phyloP scores from a whole-genome alignment of 257 asterid species.

The Nicotiana otophora region DNA sequence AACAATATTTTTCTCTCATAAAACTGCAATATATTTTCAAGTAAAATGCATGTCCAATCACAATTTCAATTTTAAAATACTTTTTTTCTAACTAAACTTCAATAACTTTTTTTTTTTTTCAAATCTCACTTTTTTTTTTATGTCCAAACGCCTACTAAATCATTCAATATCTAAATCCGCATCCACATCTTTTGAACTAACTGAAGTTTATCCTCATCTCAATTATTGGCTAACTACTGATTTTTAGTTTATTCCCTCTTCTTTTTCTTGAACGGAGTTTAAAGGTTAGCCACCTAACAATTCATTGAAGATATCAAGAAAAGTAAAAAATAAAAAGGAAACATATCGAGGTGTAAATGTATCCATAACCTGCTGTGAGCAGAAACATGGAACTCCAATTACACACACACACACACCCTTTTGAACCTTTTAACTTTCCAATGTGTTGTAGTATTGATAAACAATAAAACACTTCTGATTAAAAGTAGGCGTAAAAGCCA shows the following conservation, averaged over 20 bases:
- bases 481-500: background rate
- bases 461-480: background rate
- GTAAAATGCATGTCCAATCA: too few relatives aligned
- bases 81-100: too few relatives aligned
- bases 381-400: background rate
- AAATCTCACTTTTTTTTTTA: too few relatives aligned
- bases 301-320: background rate
- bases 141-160: background rate
- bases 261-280: background rate
- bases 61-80: too few relatives aligned
- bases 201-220: background rate
- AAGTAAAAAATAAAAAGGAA: background rate
- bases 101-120: too few relatives aligned
- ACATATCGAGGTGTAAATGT: background rate
- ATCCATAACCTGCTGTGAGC: background rate
- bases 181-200: background rate
- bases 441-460: background rate
- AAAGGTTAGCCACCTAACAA: background rate
- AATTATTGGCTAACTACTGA: background rate
- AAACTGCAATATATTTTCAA: too few relatives aligned
- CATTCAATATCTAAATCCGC: background rate
- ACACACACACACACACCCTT: background rate
- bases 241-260: background rate
- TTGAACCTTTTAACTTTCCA: background rate
- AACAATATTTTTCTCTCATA: too few relatives aligned